Conservation (phyloP, 2,329 filamentous ascomycete species). For the Ilyonectria destructans region DNA sequence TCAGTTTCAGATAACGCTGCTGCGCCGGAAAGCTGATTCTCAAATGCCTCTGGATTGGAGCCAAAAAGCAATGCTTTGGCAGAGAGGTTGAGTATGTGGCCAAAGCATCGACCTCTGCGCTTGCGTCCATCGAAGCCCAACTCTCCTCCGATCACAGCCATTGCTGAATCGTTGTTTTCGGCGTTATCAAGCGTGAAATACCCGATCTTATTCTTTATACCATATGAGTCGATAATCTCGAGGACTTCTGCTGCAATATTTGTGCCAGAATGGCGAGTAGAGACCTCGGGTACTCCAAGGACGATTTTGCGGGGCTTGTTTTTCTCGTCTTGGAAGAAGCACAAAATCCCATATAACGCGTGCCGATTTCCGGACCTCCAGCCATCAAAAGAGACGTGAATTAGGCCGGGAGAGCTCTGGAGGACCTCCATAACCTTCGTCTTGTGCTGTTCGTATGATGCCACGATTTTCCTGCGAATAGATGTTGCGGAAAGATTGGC, state of each 20-base stretch:
- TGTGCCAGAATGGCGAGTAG: constrained; percentile 18
- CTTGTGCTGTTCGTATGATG: constrained; percentile 16
- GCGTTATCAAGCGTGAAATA: constrained; percentile 32
- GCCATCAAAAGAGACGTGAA: constrained; percentile 39
- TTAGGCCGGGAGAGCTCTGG: constrained; percentile 15
- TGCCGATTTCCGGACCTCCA: constrained; percentile 30
- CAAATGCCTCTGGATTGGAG: constrained; percentile 33
- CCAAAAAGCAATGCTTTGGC: constrained; percentile 35
- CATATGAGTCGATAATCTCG: constrained; percentile 30
- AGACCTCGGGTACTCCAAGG: constrained; percentile 35
- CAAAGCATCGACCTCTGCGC: constrained; percentile 29
- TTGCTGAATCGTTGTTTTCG: constrained; percentile 34
- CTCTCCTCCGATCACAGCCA: constrained; percentile 28
- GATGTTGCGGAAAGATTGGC: constrained; percentile 6
- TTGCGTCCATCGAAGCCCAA: constrained; percentile 24
- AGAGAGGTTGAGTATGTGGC: constrained; percentile 7
- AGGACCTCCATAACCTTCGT: constrained; percentile 13
- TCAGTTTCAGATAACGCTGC: constrained; percentile 14
- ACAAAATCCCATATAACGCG: constrained; percentile 35
- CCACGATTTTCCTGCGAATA: background rate
- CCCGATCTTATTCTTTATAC: background rate
- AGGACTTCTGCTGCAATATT: constrained; percentile 28
- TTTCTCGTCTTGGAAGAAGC: constrained; percentile 32
- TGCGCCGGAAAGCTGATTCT: constrained; percentile 15
- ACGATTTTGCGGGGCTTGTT: constrained; percentile 33